Conservation (phyloP, 768 basidiomycete genomes). For the Hericium erinaceus region DNA sequence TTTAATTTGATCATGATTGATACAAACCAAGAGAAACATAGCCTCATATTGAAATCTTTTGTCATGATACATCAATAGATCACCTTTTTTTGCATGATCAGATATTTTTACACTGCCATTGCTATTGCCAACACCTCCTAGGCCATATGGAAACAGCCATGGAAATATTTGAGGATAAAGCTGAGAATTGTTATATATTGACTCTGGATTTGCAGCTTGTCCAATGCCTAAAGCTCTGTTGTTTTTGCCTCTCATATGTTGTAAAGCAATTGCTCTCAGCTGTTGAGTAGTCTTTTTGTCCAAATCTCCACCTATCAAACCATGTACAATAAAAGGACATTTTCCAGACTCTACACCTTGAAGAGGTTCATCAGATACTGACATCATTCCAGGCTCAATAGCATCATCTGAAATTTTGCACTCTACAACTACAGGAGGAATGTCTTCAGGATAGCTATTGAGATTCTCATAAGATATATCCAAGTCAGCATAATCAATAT, state of each 20-base stretch:
- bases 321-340: slow-evolving; percentile 8
- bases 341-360: neutral
- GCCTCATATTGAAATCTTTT: slow-evolving; percentile 14
- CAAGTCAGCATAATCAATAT: slow-evolving; percentile 10
- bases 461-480: slow-evolving; percentile 5
- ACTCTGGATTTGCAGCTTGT: neutral
- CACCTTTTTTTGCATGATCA: neutral
- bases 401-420: neutral
- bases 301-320: neutral
- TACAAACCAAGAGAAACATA: slow-evolving; percentile 10
- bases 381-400: neutral
- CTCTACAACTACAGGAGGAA: neutral
- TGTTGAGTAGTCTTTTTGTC: neutral
- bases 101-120: neutral
- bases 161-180: slow-evolving; percentile 12
- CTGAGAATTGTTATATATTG: slow-evolving; percentile 9
- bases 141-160: slow-evolving; percentile 13
- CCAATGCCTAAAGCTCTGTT: slow-evolving; percentile 2
- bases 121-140: slow-evolving; percentile 7
- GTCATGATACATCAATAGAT: slow-evolving; percentile 14
- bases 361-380: neutral
- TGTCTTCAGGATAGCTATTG: slow-evolving; percentile 1
- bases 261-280: neutral
- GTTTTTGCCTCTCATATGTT: slow-evolving; percentile 1
- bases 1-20: slow-evolving; percentile 18